Evolutionary conservation across 441 rosid genomes (phyloP).

Genomic region (Gossypium aridum): DNA sequence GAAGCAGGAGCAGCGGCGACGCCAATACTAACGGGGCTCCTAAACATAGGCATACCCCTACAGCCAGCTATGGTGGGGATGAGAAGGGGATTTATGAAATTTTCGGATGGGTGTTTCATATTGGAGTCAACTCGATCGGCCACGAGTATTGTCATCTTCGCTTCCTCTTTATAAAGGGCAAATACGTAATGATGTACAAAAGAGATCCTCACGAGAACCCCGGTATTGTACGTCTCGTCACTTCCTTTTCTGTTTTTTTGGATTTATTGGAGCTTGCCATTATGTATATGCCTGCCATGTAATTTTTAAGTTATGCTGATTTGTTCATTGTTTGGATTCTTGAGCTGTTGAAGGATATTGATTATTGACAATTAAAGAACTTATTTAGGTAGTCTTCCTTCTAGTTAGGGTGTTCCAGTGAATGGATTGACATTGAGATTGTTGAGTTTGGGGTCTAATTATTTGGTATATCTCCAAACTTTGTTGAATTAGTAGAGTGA

Average conservation of each 20-base stretch:
- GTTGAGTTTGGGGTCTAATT: not conserved
- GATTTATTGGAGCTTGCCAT: not conserved
- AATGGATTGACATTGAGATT: not conserved
- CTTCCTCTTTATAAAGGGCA: constrained; percentile 65
- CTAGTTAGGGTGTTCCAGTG: not conserved
- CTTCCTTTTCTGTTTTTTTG: not conserved
- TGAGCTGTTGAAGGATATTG: not conserved
- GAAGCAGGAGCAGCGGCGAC: constrained; percentile 5
- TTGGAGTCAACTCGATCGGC: constrained; percentile 78
- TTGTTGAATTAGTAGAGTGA: not conserved
- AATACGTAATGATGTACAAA: constrained; percentile 78
- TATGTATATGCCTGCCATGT: not conserved
- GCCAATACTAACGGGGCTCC: not conserved
- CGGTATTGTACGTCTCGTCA: constrained; percentile 52
- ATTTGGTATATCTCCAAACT: not conserved
- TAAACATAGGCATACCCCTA: constrained; percentile 13
- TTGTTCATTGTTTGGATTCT: not conserved
- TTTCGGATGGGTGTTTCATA: constrained; percentile 80
- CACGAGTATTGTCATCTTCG: constrained; percentile 70
- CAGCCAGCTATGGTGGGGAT: constrained; percentile 10
- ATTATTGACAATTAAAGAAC: not conserved
- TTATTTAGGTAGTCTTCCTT: not conserved
- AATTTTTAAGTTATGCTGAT: not conserved
- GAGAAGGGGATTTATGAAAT: constrained; percentile 47
- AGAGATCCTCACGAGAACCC: constrained; percentile 83